A percentile compares a stretch with the other conserved stretches of the same genome.
These are phyloP conservation scores for Zygosaccharomyces sapae DNA, from an alignment of 1,139 yeast genomes.

Conservation along the genomic window DNA sequence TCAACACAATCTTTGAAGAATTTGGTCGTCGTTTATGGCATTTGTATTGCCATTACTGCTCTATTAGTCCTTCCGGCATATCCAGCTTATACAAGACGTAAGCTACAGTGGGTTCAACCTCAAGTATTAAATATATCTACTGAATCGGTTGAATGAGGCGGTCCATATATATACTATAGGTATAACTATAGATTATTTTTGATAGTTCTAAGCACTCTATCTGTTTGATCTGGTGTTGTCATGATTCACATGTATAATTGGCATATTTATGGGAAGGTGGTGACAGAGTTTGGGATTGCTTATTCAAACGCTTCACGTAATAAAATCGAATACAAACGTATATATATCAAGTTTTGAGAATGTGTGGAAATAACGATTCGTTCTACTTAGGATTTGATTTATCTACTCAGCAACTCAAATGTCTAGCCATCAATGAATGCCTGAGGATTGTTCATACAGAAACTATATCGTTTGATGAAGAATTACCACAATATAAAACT, in stretches of 20 bases:
- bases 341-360: conserved; percentile 1
- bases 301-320: background rate
- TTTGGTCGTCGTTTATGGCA: conserved; percentile 19
- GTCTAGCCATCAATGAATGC: conserved; percentile 56
- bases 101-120: conserved; percentile 28
- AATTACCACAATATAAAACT: conserved; percentile 55
- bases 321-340: background rate
- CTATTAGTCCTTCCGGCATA: conserved; percentile 29
- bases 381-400: conserved; percentile 73
- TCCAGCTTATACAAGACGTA: conserved; percentile 26
- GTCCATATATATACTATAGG: background rate
- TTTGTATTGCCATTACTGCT: conserved; percentile 19
- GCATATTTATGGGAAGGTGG: background rate
- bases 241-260: conserved; percentile 7
- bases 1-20: conserved; percentile 24
- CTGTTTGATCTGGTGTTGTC: too few relatives aligned
- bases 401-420: conserved; percentile 85
- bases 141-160: conserved; percentile 2
- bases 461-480: conserved; percentile 68
- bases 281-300: conserved; percentile 10
- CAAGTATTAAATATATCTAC: conserved; percentile 8
- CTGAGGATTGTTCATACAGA: conserved; percentile 54
- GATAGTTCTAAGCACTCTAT: too few relatives aligned
- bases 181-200: background rate
- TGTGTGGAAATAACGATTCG: conserved; percentile 20